Evolutionary conservation across 2,329 filamentous ascomycete genomes (phyloP), one percentile per base, ranked within the genome.

Genomic region (Mycosphaerella sp.): DNA sequence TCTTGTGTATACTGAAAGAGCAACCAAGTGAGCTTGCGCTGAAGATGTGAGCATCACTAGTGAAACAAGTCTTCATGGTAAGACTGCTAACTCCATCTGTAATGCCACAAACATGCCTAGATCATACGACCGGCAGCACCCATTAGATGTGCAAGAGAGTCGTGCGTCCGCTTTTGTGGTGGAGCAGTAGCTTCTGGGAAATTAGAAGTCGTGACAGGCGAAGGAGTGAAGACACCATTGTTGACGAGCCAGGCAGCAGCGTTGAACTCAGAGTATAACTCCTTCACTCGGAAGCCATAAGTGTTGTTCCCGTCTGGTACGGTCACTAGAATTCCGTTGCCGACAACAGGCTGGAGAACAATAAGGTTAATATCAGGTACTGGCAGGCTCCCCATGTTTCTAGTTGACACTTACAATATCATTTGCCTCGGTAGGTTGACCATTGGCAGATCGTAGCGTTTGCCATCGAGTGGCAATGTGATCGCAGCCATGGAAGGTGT

Each of bases 211-310:
- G 55, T 55, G 36, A 56, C 53, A 5, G 55, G 46, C 1, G 56
- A 55, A 21, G 59, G 58, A 9, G 50, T 60, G 52, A 62, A 61
- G 53, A 62, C 59, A 32, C 61, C 61, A 40, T 57, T 58, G 53
- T 63, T 62, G 45, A 63, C 57, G 43, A 65, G 58, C 63, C 63
- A 65, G 14, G 63, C 63, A 27, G 60, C 63, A 17, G 60, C 58
- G 56, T 65, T 65, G 56, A 65, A 63, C 35, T 65, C 63, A 13
- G 59, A 63, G 52, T 61, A 62, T 16, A 65, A 54, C 4, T 55
- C 53, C 48, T 59, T 59, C 55, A 65, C 60, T 32, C 62, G 60
- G 53, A 59, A 64, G 40, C 58, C 60, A 51, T 59, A 60, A 36
- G 42, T 49, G 58, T 62, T 62, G 28, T 59, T 52, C 21, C 49